A percentile compares a stretch with the other conserved stretches of the same genome.
These are phyloP conservation scores for Russula virescens DNA, from an alignment of 768 basidiomycete genomes.

Conservation along the genomic window DNA sequence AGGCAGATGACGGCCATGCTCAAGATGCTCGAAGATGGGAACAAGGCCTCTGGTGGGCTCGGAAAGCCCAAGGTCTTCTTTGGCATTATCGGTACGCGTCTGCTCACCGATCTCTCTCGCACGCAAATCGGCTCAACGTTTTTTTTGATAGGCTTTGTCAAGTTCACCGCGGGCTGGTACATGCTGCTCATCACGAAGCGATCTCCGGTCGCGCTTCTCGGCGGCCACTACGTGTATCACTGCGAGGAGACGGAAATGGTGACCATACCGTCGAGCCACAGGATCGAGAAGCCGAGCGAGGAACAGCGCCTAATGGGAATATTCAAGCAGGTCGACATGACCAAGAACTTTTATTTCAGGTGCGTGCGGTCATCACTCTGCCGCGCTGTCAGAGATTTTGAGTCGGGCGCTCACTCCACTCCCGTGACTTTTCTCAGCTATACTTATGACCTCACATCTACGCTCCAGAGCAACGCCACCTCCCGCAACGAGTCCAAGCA, in stretches of 20 bases:
- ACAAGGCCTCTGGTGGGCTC: constrained; percentile 80
- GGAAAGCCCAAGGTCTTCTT: constrained; percentile 75
- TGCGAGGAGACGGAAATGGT: constrained; percentile 88
- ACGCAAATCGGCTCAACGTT: not conserved
- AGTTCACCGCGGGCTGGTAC: constrained; percentile 95
- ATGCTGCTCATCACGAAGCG: constrained; percentile 87
- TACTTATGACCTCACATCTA: constrained; percentile 96
- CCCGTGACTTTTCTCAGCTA: constrained; percentile 49
- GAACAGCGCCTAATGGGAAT: constrained; percentile 84
- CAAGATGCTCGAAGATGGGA: constrained; percentile 95
- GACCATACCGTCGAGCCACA: constrained; percentile 71
- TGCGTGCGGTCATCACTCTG: constrained; percentile 27
- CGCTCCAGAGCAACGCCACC: constrained; percentile 86
- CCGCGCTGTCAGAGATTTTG: not conserved
- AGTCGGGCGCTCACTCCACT: too few relatives aligned
- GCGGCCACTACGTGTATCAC: constrained; percentile 95
- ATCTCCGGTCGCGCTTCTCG: constrained; percentile 87
- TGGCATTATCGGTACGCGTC: constrained; percentile 66
- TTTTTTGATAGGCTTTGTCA: constrained; percentile 65
- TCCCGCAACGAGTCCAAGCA: constrained; percentile 39
- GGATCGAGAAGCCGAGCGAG: constrained; percentile 80
- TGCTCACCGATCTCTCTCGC: not conserved
- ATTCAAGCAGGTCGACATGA: constrained; percentile 96
- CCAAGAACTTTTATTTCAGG: constrained; percentile 99
- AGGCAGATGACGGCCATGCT: constrained; percentile 87